phyloP scores from a whole-genome alignment of 2,329 filamentous ascomycete genomes.

The Clarireedia homoeocarpa region DNA sequence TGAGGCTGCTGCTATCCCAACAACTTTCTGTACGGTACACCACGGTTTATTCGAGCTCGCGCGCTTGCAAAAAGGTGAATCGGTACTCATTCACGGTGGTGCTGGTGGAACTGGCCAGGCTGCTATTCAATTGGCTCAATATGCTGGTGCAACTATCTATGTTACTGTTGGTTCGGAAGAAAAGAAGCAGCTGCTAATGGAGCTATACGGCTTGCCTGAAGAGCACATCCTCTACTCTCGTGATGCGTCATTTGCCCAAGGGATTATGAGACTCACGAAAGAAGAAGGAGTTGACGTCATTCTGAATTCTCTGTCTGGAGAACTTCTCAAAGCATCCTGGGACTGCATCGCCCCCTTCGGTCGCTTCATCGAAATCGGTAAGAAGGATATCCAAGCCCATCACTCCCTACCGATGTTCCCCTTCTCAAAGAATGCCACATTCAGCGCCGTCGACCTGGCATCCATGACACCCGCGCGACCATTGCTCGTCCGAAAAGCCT shows the following conservation, averaged over 20 bases:
- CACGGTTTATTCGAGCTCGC: slow-evolving; percentile 36
- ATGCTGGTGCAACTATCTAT: slow-evolving; percentile 32
- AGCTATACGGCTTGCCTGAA: slow-evolving; percentile 31
- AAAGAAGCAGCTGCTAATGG: slow-evolving; percentile 33
- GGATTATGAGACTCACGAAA: slow-evolving; percentile 25
- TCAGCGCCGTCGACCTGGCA: background rate
- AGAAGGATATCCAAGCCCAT: background rate
- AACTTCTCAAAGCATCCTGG: slow-evolving; percentile 23
- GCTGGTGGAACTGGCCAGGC: slow-evolving; percentile 17
- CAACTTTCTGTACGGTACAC: slow-evolving; percentile 35
- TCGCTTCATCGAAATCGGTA: slow-evolving; percentile 30
- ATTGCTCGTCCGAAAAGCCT: background rate
- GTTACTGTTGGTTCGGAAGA: slow-evolving; percentile 32
- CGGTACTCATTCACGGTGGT: slow-evolving; percentile 18
- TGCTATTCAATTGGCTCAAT: slow-evolving; percentile 28
- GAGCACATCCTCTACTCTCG: slow-evolving; percentile 34
- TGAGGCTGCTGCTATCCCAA: slow-evolving; percentile 33
- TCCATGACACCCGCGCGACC: background rate
- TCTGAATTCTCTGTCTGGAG: slow-evolving; percentile 23
- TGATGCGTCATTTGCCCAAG: slow-evolving; percentile 29
- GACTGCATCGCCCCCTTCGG: slow-evolving; percentile 31
- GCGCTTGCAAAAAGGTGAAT: slow-evolving; percentile 29
- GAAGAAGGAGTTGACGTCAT: slow-evolving; percentile 23
- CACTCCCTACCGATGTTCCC: background rate
- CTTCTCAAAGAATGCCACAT: background rate